Percentiles rank a stretch among this genome's conserved stretches.
Conservation (phyloP, 2,329 filamentous ascomycete genomes). For the Fulvia fulva region DNA sequence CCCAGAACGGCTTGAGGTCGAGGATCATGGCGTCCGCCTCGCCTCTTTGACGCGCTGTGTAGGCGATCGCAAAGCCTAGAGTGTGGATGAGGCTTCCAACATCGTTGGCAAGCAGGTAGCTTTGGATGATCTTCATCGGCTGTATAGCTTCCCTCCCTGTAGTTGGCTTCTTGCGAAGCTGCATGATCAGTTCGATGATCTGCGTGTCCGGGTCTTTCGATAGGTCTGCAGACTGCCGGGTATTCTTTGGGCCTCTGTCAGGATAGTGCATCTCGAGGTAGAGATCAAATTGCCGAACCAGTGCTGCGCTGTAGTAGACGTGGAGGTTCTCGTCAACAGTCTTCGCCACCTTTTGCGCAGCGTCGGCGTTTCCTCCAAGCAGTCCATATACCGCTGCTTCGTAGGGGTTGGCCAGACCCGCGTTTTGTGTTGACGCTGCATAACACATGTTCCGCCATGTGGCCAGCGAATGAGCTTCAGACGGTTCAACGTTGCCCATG, state of each 20-base stretch:
- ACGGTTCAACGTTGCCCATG: slow-evolving; percentile 56
- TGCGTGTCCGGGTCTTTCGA: slow-evolving; percentile 47
- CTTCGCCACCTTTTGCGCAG: slow-evolving; percentile 70
- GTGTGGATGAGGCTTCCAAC: slow-evolving; percentile 42
- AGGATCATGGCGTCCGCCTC: slow-evolving; percentile 24
- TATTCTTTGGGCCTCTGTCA: slow-evolving; percentile 51
- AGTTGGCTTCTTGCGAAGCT: slow-evolving; percentile 54
- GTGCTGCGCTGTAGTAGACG: slow-evolving; percentile 78
- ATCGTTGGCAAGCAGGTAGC: slow-evolving; percentile 65
- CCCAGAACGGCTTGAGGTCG: slow-evolving; percentile 20
- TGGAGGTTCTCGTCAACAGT: slow-evolving; percentile 86
- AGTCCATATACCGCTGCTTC: slow-evolving; percentile 88
- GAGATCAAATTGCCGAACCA: slow-evolving; percentile 73
- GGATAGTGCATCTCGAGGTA: slow-evolving; percentile 60
- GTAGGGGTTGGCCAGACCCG: slow-evolving; percentile 67
- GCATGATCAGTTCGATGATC: slow-evolving; percentile 52
- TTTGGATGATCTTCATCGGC: slow-evolving; percentile 72
- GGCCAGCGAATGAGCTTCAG: slow-evolving; percentile 41
- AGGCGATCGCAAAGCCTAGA: slow-evolving; percentile 42
- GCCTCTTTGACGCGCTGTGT: slow-evolving; percentile 31
- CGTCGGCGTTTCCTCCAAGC: slow-evolving; percentile 76
- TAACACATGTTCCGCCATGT: slow-evolving; percentile 74
- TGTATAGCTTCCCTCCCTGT: slow-evolving; percentile 57
- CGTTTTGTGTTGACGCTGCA: slow-evolving; percentile 54
- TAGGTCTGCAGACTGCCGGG: slow-evolving; percentile 62